phyloP scores from a whole-genome alignment of 176 grass and related monocot genomes.

The Tillandsia fasciculata region DNA sequence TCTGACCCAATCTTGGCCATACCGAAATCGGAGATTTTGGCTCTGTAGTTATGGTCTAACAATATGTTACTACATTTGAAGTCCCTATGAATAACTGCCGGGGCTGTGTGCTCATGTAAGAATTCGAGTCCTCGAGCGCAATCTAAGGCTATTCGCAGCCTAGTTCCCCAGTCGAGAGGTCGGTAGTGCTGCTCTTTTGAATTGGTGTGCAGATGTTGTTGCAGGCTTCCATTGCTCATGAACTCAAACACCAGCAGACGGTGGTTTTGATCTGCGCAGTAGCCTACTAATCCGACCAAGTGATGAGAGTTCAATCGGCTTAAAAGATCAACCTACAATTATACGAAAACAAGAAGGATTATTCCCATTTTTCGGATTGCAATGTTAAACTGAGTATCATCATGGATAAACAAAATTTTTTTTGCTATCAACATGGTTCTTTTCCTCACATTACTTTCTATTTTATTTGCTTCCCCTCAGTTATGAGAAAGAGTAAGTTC shows the following conservation, averaged over 20 bases:
- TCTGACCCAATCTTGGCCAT: slow-evolving; percentile 92
- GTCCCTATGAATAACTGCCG: slow-evolving; percentile 93
- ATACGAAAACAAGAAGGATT: background rate
- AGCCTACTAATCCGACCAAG: slow-evolving; percentile 75
- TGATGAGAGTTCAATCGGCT: slow-evolving; percentile 70
- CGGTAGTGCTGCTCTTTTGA: background rate
- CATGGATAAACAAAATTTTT: too few species aligned
- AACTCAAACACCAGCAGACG: slow-evolving; percentile 88
- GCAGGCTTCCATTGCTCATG: slow-evolving; percentile 87
- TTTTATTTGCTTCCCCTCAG: background rate
- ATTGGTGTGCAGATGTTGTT: slow-evolving; percentile 55
- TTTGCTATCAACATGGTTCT: too few species aligned
- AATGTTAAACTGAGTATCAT: background rate
- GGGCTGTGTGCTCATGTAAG: slow-evolving; percentile 68
- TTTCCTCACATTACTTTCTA: too few species aligned
- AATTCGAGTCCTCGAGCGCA: slow-evolving; percentile 84
- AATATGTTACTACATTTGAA: slow-evolving; percentile 87
- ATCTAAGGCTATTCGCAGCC: slow-evolving; percentile 82
- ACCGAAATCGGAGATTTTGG: slow-evolving; percentile 77
- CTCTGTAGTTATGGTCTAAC: slow-evolving; percentile 60
- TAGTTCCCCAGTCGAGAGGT: slow-evolving; percentile 66
- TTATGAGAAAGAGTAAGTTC: background rate
- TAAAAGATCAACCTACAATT: slow-evolving; percentile 68
- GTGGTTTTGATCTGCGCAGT: slow-evolving; percentile 92
- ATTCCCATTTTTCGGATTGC: background rate